Base-by-base conservation (phyloP, 371 early-diverging fungal species). In the Lichtheimia ramosa region DNA sequence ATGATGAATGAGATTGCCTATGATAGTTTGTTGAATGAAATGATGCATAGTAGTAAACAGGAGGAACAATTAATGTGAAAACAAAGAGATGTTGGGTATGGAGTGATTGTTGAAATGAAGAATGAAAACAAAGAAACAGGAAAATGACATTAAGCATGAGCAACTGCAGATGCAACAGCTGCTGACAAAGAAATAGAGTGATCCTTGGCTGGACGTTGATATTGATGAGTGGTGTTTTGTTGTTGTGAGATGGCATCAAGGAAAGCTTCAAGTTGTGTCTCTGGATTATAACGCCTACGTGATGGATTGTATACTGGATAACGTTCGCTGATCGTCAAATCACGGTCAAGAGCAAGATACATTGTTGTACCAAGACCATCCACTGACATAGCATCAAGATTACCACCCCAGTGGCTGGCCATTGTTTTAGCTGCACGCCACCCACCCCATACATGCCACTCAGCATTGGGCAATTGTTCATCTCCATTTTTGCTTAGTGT, bases 341-440 rank as follows among this genome's bases (percentile, higher is more conserved):
- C 78, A 12, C 89, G 84, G 56, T 81, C 86, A 46, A 92, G 63
- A 25, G 89, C 85, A n/a, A 92, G 73, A 53, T 87, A 92, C 24
- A 85, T 74, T 42, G 90, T 90, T 1, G 90, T 84, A 6, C 92
- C 92, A 41, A 87, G 79, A 8, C 90, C 90, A 41, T 92, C 89
- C 70, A 87, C 86, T 0, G 87, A 85, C 5, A 89, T 82, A 13
- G 83, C 68, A 27, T 84, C 83, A 28, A 92, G 65, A 46, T 90
- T 89, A 25, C 92, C 92, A 39, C 91, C 91, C 73, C 86, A 91
- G 66, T 91, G 89, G 24, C 79, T 71, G 15, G 88, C 85, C 34
- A 85, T 64, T 20, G 74, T 61, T 28, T 70, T 72, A 12, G 77
- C 69, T 14, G 63, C 54, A 23, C 68, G 56, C 69, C 73, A 75